These are phyloP conservation scores for Leccinum subfulvum DNA, from an alignment of 1,284 basidiomycete species.

Conservation along the genomic window DNA sequence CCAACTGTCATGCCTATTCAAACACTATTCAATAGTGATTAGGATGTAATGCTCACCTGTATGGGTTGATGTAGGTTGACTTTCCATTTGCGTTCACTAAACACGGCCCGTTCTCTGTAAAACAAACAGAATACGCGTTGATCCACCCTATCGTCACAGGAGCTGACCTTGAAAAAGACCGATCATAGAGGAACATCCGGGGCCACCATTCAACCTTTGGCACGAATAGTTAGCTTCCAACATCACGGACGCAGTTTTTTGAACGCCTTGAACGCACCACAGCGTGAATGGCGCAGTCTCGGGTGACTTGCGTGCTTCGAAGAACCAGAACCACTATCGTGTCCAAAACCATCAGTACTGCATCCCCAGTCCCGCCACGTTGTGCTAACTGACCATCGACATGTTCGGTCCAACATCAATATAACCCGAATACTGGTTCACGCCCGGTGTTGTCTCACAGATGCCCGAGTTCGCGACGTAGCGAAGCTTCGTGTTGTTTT, in stretches of 20 bases:
- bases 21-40: not conserved
- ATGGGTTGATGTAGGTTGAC: slow-evolving; percentile 30
- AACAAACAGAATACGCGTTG: not conserved
- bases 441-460: slow-evolving; percentile 71
- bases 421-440: slow-evolving; percentile 68
- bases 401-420: slow-evolving; percentile 58
- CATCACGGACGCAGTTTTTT: too few species aligned
- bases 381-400: slow-evolving; percentile 49
- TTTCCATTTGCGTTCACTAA: slow-evolving; percentile 24
- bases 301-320: slow-evolving; percentile 57
- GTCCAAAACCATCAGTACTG: not conserved
- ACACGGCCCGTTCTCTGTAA: slow-evolving; percentile 32
- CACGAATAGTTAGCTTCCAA: not conserved
- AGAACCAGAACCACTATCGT: slow-evolving; percentile 70
- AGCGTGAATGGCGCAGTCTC: slow-evolving; percentile 65
- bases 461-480: slow-evolving; percentile 65
- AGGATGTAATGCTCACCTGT: slow-evolving; percentile 22
- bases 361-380: not conserved
- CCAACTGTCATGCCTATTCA: slow-evolving; percentile 45
- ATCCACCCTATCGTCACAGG: not conserved
- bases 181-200: slow-evolving; percentile 44
- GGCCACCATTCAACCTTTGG: slow-evolving; percentile 36
- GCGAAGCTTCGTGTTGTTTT: slow-evolving; percentile 37
- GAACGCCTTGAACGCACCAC: slow-evolving; percentile 40
- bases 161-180: slow-evolving; percentile 42